Evolutionary conservation across 73 alveolate species (phyloP).

Genomic region (Symbiodinium pilosum): DNA sequence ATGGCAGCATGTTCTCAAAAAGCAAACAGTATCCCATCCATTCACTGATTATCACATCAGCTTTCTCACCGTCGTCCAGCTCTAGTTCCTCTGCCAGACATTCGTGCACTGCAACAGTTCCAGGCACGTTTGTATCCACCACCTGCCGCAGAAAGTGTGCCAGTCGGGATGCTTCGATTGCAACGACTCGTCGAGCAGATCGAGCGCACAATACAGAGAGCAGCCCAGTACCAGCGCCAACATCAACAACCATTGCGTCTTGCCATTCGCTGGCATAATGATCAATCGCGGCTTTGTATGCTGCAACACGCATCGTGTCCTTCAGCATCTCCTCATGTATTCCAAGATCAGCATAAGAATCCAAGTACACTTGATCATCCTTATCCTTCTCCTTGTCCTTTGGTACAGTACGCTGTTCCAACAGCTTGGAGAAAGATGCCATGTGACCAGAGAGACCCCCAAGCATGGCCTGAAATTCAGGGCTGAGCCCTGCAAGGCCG

Average conservation of each 20-base stretch:
- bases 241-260: conserved; percentile 96
- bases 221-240: conserved; percentile 98
- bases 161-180: conserved; percentile 96
- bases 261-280: conserved; percentile 20
- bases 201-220: conserved; percentile 96
- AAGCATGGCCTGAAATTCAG: conserved; percentile 92
- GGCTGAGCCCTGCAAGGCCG: conserved; percentile 86
- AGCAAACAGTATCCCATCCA: conserved; percentile 97
- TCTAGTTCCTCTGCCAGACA: conserved; percentile 97
- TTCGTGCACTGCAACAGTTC: conserved; percentile 95
- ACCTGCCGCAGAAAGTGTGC: conserved; percentile 97
- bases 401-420: conserved; percentile 22
- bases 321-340: conserved; percentile 98
- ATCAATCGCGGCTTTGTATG: conserved; percentile 91
- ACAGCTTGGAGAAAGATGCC: conserved; percentile 41
- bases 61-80: conserved; percentile 96
- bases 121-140: conserved; percentile 95
- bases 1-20: conserved; percentile 97
- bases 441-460: conserved; percentile 81
- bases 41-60: conserved; percentile 97
- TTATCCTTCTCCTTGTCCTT: neutral
- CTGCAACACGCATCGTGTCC: conserved; percentile 96
- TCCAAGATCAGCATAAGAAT: conserved; percentile 96
- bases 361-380: conserved; percentile 91
- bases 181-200: conserved; percentile 96